These are phyloP conservation scores for Angophora floribunda DNA, from an alignment of 345 rosid species.

Conservation along the genomic window DNA sequence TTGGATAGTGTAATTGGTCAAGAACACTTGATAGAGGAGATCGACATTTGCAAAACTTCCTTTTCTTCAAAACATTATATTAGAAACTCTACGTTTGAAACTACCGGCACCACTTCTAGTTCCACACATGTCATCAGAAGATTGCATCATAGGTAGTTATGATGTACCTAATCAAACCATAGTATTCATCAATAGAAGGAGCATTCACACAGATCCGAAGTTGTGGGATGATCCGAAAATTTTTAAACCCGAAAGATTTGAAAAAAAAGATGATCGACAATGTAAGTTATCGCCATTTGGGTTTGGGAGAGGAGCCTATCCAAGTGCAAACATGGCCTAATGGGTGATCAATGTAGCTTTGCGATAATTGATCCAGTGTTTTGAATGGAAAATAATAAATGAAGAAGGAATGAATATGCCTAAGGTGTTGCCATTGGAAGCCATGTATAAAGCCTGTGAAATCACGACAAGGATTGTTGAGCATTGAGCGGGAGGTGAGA, in stretches of 20 bases:
- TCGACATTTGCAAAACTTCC: background rate
- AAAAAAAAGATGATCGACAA: background rate
- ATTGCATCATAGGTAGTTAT: slow-evolving; percentile 30
- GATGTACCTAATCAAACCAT: slow-evolving; percentile 30
- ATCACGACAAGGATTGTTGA: background rate
- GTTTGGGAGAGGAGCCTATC: background rate
- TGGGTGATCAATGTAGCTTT: background rate
- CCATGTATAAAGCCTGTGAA: slow-evolving; percentile 7
- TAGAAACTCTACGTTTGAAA: slow-evolving; percentile 26
- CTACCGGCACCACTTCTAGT: slow-evolving; percentile 30
- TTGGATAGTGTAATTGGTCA: no score
- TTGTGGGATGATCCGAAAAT: slow-evolving; percentile 27
- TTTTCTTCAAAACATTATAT: slow-evolving; percentile 21
- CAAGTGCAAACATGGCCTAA: background rate
- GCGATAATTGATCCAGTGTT: background rate
- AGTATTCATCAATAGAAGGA: slow-evolving; percentile 38
- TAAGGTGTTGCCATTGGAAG: slow-evolving; percentile 24
- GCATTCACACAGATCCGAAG: slow-evolving; percentile 38
- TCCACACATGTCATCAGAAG: slow-evolving; percentile 27
- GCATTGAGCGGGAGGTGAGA: no score
- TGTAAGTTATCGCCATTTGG: background rate
- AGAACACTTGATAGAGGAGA: background rate
- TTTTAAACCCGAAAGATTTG: slow-evolving; percentile 44
- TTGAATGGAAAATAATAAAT: background rate
- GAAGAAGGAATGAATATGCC: slow-evolving; percentile 26